These are phyloP conservation scores for Globisporangium takayamanum DNA, from an alignment of 352 stramenopile genomes.

Conservation along the genomic window DNA sequence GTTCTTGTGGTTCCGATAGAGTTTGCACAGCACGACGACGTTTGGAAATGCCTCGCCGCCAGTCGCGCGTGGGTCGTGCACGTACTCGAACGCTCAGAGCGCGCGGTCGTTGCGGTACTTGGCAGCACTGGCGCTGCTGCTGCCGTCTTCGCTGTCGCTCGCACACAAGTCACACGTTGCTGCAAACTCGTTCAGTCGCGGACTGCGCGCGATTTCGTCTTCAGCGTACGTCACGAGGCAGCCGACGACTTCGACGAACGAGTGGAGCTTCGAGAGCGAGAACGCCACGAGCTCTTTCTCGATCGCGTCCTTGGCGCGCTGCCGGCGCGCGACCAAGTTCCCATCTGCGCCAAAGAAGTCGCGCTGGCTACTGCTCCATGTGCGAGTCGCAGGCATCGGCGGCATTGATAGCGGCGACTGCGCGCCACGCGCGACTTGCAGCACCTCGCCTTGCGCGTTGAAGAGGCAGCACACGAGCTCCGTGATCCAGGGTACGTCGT, in stretches of 20 bases:
- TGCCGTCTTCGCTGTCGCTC: conserved; percentile 5
- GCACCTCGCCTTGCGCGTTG: conserved; percentile 45
- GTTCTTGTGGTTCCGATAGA: conserved; percentile 34
- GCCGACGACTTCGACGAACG: conserved; percentile 43
- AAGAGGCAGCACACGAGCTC: conserved; percentile 48
- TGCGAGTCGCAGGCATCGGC: background rate
- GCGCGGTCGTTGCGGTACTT: conserved; percentile 15
- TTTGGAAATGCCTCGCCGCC: conserved; percentile 18
- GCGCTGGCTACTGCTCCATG: background rate
- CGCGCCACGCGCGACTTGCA: conserved; percentile 32
- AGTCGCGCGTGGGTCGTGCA: conserved; percentile 16
- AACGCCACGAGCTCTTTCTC: conserved; percentile 38
- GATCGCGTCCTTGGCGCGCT: conserved; percentile 31
- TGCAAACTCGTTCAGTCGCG: conserved; percentile 39
- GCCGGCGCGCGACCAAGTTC: conserved; percentile 27
- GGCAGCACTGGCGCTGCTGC: background rate
- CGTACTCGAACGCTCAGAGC: conserved; percentile 17
- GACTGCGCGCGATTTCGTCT: conserved; percentile 39
- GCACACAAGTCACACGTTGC: conserved; percentile 31
- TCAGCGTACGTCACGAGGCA: conserved; percentile 37
- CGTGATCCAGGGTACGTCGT: conserved; percentile 33
- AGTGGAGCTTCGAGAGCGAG: conserved; percentile 29
- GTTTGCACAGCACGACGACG: conserved; percentile 43
- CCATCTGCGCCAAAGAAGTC: conserved; percentile 25
- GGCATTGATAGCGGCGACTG: background rate